Percentiles rank a stretch among this genome's conserved stretches.
phyloP scores from a whole-genome alignment of 352 stramenopile species.

The Aphanomyces euteiches region DNA sequence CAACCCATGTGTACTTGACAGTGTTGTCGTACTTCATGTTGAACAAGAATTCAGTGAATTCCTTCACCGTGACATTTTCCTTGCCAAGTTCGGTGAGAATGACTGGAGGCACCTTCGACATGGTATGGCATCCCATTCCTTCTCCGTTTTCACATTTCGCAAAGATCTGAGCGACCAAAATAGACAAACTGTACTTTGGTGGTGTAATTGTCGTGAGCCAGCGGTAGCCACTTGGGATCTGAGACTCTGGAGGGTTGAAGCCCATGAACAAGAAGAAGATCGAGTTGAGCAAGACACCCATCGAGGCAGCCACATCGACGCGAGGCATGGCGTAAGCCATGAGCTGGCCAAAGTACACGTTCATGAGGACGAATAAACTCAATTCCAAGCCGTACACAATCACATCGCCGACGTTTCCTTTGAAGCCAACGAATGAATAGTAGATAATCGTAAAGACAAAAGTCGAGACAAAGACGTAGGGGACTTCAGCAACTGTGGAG shows the following conservation, averaged over 20 bases:
- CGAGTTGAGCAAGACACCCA: conserved; percentile 42
- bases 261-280: conserved; percentile 43
- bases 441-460: conserved; percentile 54
- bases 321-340: conserved; percentile 53
- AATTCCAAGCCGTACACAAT: conserved; percentile 55
- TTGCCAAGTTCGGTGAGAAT: conserved; percentile 31
- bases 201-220: conserved; percentile 29
- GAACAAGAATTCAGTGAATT: conserved; percentile 60
- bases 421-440: conserved; percentile 57
- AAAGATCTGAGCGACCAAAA: conserved; percentile 19
- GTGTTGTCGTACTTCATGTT: conserved; percentile 50
- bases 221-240: conserved; percentile 30
- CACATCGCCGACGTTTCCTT: conserved; percentile 34
- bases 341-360: conserved; percentile 67
- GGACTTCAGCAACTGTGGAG: conserved; percentile 76
- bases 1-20: conserved; percentile 43
- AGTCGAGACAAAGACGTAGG: conserved; percentile 44
- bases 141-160: conserved; percentile 25
- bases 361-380: conserved; percentile 45
- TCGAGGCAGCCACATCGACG: conserved; percentile 43
- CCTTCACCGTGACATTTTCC: conserved; percentile 38
- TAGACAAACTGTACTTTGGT: conserved; percentile 19
- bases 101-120: conserved; percentile 46
- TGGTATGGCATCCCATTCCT: conserved; percentile 49
- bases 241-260: conserved; percentile 27